Evolutionary conservation across 2,329 filamentous ascomycete species (phyloP).

Genomic region (Pseudogymnoascus sp.): DNA sequence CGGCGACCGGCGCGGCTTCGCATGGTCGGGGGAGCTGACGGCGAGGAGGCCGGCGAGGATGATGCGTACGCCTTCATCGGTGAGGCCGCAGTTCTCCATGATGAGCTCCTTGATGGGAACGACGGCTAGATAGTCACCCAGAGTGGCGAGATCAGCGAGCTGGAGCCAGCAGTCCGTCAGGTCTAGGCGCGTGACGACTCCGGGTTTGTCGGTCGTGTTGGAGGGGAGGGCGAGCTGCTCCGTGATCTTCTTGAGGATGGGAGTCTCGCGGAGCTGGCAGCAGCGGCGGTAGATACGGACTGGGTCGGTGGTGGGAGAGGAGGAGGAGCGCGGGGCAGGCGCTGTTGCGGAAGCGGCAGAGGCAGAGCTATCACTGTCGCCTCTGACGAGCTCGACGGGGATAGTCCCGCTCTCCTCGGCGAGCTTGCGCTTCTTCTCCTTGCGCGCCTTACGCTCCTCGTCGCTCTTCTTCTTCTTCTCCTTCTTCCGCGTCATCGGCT

Average conservation of each 20-base stretch:
- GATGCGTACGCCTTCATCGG: conserved; percentile 78
- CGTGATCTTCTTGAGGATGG: conserved; percentile 83
- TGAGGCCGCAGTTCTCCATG: conserved; percentile 79
- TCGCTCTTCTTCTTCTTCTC: conserved; percentile 96
- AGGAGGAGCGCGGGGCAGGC: conserved; percentile 46
- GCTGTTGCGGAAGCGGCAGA: conserved; percentile 24
- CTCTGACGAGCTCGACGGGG: conserved; percentile 72
- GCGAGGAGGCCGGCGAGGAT: conserved; percentile 80
- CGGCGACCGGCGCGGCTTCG: conserved; percentile 34
- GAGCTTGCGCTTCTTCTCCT: conserved; percentile 77
- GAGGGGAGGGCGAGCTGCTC: conserved; percentile 72
- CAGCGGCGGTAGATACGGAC: conserved; percentile 89
- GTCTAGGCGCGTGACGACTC: conserved; percentile 76
- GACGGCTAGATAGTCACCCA: conserved; percentile 89
- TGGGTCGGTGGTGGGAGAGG: conserved; percentile 79
- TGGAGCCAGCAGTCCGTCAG: conserved; percentile 80
- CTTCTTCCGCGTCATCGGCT: conserved; percentile 62
- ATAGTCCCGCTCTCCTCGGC: conserved; percentile 83
- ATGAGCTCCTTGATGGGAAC: conserved; percentile 84
- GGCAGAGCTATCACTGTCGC: conserved; percentile 52
- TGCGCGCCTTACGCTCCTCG: conserved; percentile 83
- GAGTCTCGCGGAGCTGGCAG: conserved; percentile 87
- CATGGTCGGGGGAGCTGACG: conserved; percentile 59
- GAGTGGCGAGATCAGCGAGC: conserved; percentile 72
- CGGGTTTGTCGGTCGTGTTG: conserved; percentile 57